Evolutionary conservation across 192 early-diverging fungal genomes (phyloP).

Genomic region (Mortierella claussenii): DNA sequence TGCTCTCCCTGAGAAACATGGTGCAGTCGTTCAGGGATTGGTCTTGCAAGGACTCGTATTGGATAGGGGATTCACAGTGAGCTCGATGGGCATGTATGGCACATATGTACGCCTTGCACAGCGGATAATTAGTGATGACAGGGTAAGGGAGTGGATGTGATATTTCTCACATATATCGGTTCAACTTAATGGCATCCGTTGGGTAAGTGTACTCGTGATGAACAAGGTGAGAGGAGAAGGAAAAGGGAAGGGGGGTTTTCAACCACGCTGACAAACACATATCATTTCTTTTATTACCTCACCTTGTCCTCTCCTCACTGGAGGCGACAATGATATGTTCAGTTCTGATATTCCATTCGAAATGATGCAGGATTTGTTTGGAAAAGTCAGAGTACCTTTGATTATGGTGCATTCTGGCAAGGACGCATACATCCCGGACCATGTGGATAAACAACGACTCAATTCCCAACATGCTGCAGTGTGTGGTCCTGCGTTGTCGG

Average conservation of each 20-base stretch:
- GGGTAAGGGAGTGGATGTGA: slow-evolving; percentile 37
- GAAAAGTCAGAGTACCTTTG: slow-evolving; percentile 24
- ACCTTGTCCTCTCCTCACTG: background rate
- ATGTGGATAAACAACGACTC: slow-evolving; percentile 33
- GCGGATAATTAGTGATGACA: slow-evolving; percentile 43
- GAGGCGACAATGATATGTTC: slow-evolving; percentile 55
- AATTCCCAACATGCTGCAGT: slow-evolving; percentile 11
- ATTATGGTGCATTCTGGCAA: slow-evolving; percentile 40
- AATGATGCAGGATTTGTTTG: slow-evolving; percentile 27
- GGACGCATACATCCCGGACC: slow-evolving; percentile 46
- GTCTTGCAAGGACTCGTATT: slow-evolving; percentile 59
- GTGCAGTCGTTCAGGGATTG: slow-evolving; percentile 30
- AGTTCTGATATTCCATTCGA: slow-evolving; percentile 44
- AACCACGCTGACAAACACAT: background rate
- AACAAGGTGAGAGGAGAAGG: no score
- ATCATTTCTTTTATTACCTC: background rate
- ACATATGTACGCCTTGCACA: slow-evolving; percentile 42
- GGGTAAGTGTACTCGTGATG: slow-evolving; percentile 29
- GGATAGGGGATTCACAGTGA: slow-evolving; percentile 49
- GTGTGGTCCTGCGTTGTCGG: slow-evolving; percentile 6
- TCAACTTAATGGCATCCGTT: slow-evolving; percentile 41
- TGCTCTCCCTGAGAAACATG: slow-evolving; percentile 30
- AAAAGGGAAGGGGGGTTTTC: no score
- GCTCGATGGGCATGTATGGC: slow-evolving; percentile 28
- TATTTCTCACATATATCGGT: slow-evolving; percentile 53